Evolutionary conservation across 2,329 filamentous ascomycete species (phyloP), one percentile per base, ranked within the genome.

Genomic region (Niveomyces coronatus): DNA sequence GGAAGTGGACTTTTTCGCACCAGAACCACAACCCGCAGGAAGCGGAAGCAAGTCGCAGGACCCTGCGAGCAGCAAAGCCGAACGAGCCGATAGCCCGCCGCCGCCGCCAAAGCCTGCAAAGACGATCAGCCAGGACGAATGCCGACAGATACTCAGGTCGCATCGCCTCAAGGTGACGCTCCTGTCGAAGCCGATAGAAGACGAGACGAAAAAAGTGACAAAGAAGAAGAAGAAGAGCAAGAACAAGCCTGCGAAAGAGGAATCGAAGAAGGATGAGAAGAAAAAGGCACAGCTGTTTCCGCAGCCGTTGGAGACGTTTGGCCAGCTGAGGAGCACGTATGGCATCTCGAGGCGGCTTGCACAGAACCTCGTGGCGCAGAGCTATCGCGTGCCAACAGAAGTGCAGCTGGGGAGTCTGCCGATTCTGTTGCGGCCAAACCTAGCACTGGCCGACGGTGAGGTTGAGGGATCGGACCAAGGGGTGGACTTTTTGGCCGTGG

Each of bases 381-480:
- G 84, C 9, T 98, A 94, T 55, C 76, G 73, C 24, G 67, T 87
- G 40, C 91, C 91, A 10, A 98, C 91, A 0, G 89, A 96, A 60
- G 88, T 98, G 10, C 91, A 98, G 57, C 74, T 96, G 59, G 88
- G 76, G 4, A 82, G 80, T 50, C 61, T 98, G 45, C 89, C 91
- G 19, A 61, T 96, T 31, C 64, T 96, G 24, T 63, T 96, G 20
- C 60, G 68, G 13, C 68, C 74, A 0, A 63, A 68, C 44, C 63
- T 58, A 40, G 72, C 72, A 1, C 59, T 77, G 20, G 53, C 54
- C 10, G 56, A 54, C 4, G 59, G 55, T 26, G 39, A 33, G 14
- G 24, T n/a, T 18, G 53, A 52, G 16, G 57, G 60, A 15, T 41
- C 65, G 15, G 53, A 54, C 3, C 42, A 47, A 11, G 57, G 57